Evolutionary conservation across 2,329 filamentous ascomycete genomes (phyloP), one percentile per base, ranked within the genome.

Genomic region (Epichloe scottii): DNA sequence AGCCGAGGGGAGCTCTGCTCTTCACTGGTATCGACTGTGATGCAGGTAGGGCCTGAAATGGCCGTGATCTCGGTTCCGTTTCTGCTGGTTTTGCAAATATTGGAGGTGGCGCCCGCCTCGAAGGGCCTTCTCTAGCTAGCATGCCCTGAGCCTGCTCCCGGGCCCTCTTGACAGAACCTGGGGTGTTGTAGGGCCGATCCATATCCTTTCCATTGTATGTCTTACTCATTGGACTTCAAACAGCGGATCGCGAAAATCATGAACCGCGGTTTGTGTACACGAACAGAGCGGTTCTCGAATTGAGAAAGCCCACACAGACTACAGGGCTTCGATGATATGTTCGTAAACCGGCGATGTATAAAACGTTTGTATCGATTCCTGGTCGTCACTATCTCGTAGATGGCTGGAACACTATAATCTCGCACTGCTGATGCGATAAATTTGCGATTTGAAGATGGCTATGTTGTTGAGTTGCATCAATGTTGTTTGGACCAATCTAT

Each of bases 191-290:
- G 59, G 67, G 61, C 64, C 66, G 68, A 56, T 78, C 76, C 74
- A 74, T 74, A 57, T 67, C 66, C 64, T 66, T 71, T 67, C 71
- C 77, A 78, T 79, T 66, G 71, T 78, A 71, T 60, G 63, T 60
- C 64, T 68, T 71, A 73, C 71, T 79, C 77, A 79, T 80, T 71
- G 72, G 73, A 47, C 49, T 57, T 17, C 19, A 15, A 38, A 35
- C 26, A 38, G 49, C 17, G 26, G 15, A 11, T 30, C 30, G 15
- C 17, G 40, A 33, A 11, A 46, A 53, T 44, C 37, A 48, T 53
- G 15, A 30, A 35, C 39, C 37, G 44, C 33, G 8, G 30, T n/a
- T 30, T 23, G 19, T n/a, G 26, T 5, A n/a, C 21, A 19, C 4
- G 21, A 48, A 33, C 17, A 47, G 19, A 26, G 23, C 11, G 11